phyloP scores from a whole-genome alignment of 441 rosid species.

The Kokia cookei region DNA sequence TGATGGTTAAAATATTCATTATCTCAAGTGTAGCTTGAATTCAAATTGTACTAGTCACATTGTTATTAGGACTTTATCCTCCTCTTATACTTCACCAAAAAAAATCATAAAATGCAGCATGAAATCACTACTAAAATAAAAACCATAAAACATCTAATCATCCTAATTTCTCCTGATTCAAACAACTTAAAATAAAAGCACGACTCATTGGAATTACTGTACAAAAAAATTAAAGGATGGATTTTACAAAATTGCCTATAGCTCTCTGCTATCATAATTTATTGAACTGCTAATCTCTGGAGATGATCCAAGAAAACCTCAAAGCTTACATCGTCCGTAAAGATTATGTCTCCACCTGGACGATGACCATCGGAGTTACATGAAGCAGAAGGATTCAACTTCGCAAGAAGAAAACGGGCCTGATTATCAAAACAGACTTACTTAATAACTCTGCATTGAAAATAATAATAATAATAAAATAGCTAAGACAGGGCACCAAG shows the following conservation, averaged over 20 bases:
- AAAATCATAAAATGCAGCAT: neutral
- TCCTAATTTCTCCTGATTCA: neutral
- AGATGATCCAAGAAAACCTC: constrained; percentile 91
- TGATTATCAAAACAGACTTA: constrained; percentile 18
- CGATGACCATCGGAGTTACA: constrained; percentile 37
- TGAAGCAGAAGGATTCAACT: constrained; percentile 79
- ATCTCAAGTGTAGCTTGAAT: no score
- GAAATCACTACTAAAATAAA: neutral
- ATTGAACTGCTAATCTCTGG: constrained; percentile 68
- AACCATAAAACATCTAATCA: neutral
- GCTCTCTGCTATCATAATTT: neutral
- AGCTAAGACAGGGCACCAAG: neutral
- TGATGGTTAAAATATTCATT: no score
- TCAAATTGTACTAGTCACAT: no score
- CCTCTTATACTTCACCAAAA: neutral
- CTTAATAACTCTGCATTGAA: neutral
- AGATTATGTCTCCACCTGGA: constrained; percentile 55
- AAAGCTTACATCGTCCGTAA: constrained; percentile 86
- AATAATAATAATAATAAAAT: neutral
- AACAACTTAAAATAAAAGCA: neutral
- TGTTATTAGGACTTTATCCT: no score
- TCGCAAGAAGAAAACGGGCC: constrained; percentile 96
- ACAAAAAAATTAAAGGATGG: constrained; percentile 12
- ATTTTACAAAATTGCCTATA: constrained; percentile 28
- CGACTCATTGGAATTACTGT: constrained; percentile 4